Evolutionary conservation across 2,329 filamentous ascomycete species (phyloP).

Genomic region (Oidium heveae): DNA sequence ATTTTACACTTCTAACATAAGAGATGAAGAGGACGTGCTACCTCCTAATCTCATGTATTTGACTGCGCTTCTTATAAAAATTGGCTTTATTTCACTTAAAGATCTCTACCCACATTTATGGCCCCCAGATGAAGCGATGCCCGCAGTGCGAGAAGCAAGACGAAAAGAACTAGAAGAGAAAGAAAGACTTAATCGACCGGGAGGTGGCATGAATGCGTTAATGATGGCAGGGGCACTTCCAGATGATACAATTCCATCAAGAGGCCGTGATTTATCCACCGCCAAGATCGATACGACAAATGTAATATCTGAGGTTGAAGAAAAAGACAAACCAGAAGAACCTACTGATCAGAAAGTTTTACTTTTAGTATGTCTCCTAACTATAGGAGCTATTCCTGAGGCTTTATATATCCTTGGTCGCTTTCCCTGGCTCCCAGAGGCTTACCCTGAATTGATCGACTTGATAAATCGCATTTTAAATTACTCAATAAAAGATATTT

Average conservation of each 20-base stretch:
- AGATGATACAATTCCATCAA: constrained; percentile 44
- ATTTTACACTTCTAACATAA: constrained; percentile 67
- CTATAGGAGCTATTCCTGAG: constrained; percentile 80
- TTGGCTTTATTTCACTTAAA: constrained; percentile 78
- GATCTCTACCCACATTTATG: constrained; percentile 86
- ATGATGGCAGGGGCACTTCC: constrained; percentile 66
- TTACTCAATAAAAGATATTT: constrained; percentile 57
- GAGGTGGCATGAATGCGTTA: constrained; percentile 56
- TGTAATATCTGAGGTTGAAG: constrained; percentile 19
- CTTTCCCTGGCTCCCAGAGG: constrained; percentile 78
- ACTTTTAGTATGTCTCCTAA: constrained; percentile 61
- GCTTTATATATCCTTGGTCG: constrained; percentile 75
- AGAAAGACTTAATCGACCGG: constrained; percentile 44
- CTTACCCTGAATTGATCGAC: constrained; percentile 56
- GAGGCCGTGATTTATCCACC: constrained; percentile 22
- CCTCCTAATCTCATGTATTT: constrained; percentile 87
- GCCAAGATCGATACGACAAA: constrained; percentile 23
- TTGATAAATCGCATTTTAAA: constrained; percentile 68
- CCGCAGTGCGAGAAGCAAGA: constrained; percentile 40
- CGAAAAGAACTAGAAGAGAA: constrained; percentile 55
- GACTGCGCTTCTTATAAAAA: constrained; percentile 78
- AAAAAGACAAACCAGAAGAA: constrained; percentile 33
- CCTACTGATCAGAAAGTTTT: constrained; percentile 72
- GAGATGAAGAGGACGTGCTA: constrained; percentile 49
- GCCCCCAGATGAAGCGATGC: constrained; percentile 65